These are phyloP conservation scores for Thielaviopsis euricoi DNA, from an alignment of 2,329 filamentous ascomycete genomes.

Conservation along the genomic window DNA sequence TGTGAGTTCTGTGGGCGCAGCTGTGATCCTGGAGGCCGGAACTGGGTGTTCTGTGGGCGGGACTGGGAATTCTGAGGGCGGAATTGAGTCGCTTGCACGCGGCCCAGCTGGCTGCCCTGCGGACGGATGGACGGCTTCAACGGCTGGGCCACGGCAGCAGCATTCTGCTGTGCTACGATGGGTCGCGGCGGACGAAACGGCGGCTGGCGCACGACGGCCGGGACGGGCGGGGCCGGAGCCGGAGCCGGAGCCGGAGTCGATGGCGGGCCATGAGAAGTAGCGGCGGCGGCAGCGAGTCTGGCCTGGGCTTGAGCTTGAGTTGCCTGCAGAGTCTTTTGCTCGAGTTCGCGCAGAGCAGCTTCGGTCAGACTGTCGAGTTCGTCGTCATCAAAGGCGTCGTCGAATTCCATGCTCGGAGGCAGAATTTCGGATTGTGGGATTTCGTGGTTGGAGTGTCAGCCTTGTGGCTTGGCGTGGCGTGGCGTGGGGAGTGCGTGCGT, in stretches of 20 bases:
- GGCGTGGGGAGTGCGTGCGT: not conserved
- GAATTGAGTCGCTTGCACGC: constrained; percentile 25
- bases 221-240: not conserved
- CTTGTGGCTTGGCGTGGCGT: not conserved
- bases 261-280: not conserved
- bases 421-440: not conserved
- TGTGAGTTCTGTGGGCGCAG: no score
- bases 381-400: constrained; percentile 27
- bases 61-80: constrained; percentile 18
- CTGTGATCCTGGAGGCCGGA: no score
- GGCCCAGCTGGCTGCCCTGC: constrained; percentile 17
- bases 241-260: not conserved
- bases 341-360: constrained; percentile 42
- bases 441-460: not conserved
- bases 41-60: no score
- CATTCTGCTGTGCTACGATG: no score
- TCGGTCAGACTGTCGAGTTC: constrained; percentile 44
- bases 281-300: not conserved
- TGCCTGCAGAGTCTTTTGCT: constrained; percentile 44
- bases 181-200: not conserved
- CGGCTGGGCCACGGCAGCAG: not conserved
- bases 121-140: constrained; percentile 8
- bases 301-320: constrained; percentile 28
- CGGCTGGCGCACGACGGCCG: not conserved
- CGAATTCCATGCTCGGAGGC: constrained; percentile 5